phyloP scores from a whole-genome alignment of 176 grass and related monocot species.

The barley (Hordeum vulgare) region MorexV3_pseudomolecules_assembly NC_058522.1:60552749-60553248 shows the following conservation, averaged over 20 bases:
- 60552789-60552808: neutral
- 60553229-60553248: constrained; percentile 77
- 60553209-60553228: constrained; percentile 55
- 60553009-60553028: constrained; percentile 28
- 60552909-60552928: neutral
- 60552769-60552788: neutral
- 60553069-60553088: constrained; percentile 59
- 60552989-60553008: constrained; percentile 36
- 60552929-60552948: constrained; percentile 33
- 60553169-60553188: constrained; percentile 23
- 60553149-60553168: constrained; percentile 37
- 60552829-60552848: neutral
- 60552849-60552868: constrained; percentile 13
- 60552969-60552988: neutral
- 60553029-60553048: constrained; percentile 43
- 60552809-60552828: neutral
- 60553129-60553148: constrained; percentile 6
- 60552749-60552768: neutral
- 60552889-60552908: neutral
- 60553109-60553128: neutral
- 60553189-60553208: constrained; percentile 31
- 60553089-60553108: constrained; percentile 25
- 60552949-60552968: neutral
- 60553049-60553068: constrained; percentile 48
- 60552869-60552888: constrained; percentile 23